Percentiles rank a stretch among this genome's conserved stretches.
These are phyloP conservation scores for Leishmania tropica DNA, from an alignment of 208 protist genomes.

Conservation along the genomic window DNA sequence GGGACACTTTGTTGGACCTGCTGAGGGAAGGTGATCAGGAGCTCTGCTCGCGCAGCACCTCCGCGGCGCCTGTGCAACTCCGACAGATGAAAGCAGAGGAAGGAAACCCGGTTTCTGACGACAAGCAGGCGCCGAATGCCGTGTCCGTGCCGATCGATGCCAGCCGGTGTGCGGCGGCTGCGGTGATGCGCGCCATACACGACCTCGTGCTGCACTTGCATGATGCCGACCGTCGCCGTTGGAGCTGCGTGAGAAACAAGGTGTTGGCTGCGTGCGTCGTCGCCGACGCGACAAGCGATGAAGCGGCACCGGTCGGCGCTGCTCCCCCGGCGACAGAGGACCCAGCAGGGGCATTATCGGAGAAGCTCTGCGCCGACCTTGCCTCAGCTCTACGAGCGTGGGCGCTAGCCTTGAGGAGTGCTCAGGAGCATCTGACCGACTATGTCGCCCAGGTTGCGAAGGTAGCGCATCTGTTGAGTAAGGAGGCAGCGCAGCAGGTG, in stretches of 20 bases:
- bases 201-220: conserved; percentile 14
- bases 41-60: background rate
- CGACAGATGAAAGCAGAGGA: background rate
- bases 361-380: conserved; percentile 7
- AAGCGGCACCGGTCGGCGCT: background rate
- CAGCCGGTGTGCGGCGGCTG: conserved; percentile 6
- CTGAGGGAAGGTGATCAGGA: background rate
- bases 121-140: background rate
- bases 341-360: background rate
- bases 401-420: background rate
- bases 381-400: conserved; percentile 1
- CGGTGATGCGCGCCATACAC: conserved; percentile 5
- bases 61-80: background rate
- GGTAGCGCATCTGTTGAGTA: background rate
- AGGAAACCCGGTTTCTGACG: background rate
- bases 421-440: background rate
- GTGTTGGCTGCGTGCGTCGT: background rate
- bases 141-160: background rate
- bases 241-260: conserved; percentile 5
- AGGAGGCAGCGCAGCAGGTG: background rate
- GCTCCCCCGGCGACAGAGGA: background rate
- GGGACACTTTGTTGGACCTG: conserved; percentile 3
- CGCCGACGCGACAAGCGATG: background rate
- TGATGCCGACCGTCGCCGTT: conserved; percentile 10
- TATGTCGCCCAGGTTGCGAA: background rate